These are phyloP conservation scores for Penicillium vulpinum DNA, from an alignment of 2,329 filamentous ascomycete species.

Conservation along the genomic window DNA sequence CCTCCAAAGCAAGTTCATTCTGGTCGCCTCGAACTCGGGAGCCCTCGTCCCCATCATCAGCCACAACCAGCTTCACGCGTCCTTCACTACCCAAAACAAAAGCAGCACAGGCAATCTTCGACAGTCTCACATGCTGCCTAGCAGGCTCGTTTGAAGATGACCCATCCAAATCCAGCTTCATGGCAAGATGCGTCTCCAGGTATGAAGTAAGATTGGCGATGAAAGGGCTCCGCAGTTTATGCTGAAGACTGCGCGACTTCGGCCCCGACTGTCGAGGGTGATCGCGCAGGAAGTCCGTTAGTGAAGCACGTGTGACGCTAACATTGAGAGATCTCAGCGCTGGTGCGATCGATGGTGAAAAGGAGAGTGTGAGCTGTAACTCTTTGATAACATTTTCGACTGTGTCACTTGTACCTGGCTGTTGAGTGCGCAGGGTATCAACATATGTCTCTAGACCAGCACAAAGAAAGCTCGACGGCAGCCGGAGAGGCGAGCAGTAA, in stretches of 20 bases:
- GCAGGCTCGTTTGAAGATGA: slow-evolving; percentile 7
- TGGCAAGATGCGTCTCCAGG: slow-evolving; percentile 40
- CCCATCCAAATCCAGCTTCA: slow-evolving; percentile 38
- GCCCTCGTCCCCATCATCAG: slow-evolving; percentile 16
- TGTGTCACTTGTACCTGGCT: slow-evolving; percentile 6
- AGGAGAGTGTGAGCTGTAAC: slow-evolving; percentile 42
- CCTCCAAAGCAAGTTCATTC: slow-evolving; percentile 25
- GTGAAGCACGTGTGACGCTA: slow-evolving; percentile 33
- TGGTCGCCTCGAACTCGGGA: slow-evolving; percentile 4
- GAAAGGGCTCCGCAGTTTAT: slow-evolving; percentile 13
- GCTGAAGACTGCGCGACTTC: slow-evolving; percentile 11
- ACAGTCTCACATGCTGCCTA: slow-evolving; percentile 35
- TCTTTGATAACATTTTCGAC: slow-evolving; percentile 40
- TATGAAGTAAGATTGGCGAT: slow-evolving; percentile 35
- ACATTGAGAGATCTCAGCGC: slow-evolving; percentile 38
- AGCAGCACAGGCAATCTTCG: slow-evolving; percentile 40
- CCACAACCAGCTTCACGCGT: slow-evolving; percentile 39
- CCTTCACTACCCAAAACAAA: slow-evolving; percentile 43
- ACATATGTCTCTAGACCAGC: slow-evolving; percentile 44
- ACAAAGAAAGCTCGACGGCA: slow-evolving; percentile 50
- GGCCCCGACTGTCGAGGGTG: background rate
- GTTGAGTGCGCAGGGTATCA: slow-evolving; percentile 11
- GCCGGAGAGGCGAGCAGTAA: slow-evolving; percentile 46
- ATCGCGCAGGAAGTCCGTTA: slow-evolving; percentile 21
- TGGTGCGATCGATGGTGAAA: slow-evolving; percentile 37